These are phyloP conservation scores for Pleoardoris graminearum DNA, from an alignment of 2,329 filamentous ascomycete genomes.

Conservation along the genomic window DNA sequence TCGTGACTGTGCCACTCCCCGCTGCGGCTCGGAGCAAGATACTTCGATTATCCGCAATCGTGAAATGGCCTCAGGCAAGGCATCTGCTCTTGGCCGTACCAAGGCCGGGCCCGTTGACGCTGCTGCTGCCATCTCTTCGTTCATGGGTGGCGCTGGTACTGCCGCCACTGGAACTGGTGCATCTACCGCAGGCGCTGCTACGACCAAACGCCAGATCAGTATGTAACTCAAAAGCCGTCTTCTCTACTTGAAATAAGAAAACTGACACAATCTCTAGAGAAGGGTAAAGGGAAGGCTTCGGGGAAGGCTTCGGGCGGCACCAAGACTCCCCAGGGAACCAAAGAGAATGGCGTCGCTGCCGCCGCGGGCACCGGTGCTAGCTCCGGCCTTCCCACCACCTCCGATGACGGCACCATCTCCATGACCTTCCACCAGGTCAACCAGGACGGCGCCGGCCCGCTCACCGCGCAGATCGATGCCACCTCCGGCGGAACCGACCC, in stretches of 20 bases:
- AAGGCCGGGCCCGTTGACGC: constrained; percentile 63
- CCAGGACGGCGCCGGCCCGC: constrained; percentile 69
- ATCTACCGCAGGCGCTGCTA: constrained; percentile 4
- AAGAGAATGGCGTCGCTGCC: constrained; percentile 59
- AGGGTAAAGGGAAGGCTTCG: constrained; percentile 31
- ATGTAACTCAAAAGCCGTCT: too few species aligned
- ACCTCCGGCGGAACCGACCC: constrained; percentile 66
- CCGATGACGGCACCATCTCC: constrained; percentile 63
- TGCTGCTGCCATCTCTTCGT: constrained; percentile 59
- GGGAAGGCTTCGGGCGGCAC: constrained; percentile 45
- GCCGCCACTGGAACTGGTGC: not conserved
- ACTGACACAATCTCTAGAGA: constrained; percentile 21
- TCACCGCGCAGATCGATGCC: constrained; percentile 63
- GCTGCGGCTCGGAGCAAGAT: constrained; percentile 68
- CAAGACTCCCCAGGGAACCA: constrained; percentile 53
- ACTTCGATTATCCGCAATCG: constrained; percentile 69
- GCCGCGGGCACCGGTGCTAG: constrained; percentile 59
- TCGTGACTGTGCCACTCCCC: constrained; percentile 65
- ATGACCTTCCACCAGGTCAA: constrained; percentile 72
- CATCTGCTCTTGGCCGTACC: constrained; percentile 66
- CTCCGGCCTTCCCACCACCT: constrained; percentile 62
- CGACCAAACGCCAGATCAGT: constrained; percentile 28
- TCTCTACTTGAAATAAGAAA: not conserved
- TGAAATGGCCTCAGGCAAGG: constrained; percentile 61
- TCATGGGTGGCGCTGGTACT: constrained; percentile 52